Evolutionary conservation across 1,284 basidiomycete species (phyloP), one percentile per base, ranked within the genome.

Genomic region (Rhodotorula glutinis): DNA sequence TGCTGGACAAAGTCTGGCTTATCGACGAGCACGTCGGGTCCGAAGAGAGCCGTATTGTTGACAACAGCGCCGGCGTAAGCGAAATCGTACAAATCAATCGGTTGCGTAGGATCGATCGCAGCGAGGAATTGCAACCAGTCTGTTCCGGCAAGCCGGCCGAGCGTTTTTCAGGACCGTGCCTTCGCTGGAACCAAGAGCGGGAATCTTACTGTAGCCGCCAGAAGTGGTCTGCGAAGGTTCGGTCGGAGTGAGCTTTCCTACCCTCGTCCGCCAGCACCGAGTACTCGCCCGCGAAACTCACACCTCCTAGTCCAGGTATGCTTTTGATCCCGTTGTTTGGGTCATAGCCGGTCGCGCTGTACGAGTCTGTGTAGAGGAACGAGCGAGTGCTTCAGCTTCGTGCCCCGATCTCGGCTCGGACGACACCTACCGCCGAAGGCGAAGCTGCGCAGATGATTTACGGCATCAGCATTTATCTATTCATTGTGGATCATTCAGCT

Each of bases 361-460:
- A 69, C 7, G 64, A 66, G 46, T 66, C 68, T 67, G 60, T 1
- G 16, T 2, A 16, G 3, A 7, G 7, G 44, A 4, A 8, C 2
- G 29, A 4, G 14, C 19, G 17, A 38, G 11, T 11, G 33, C 33
- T 38, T 38, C 33, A 38, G 33, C 33, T 38, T 38, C 33, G 5
- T 38, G 33, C 33, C 7, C 11, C 33, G 7, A 14, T 17, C 9
- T 25, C 19, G 5, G 33, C 33, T 38, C n/a, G n/a, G n/a, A 11
- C 33, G 11, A 38, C 19, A 43, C 66, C 13, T 29, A 68, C 66
- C 66, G 33, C 66, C 66, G 21, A 68, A 64, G 7, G 49, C 63
- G 23, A 68, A 68, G 19, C 66, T 68, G 57, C 30, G 27, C 11
- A 17, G 25, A n/a, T n/a, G 27, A 3, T 11, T 4, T 13, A 19